Evolutionary conservation across 2,329 filamentous ascomycete genomes (phyloP), one percentile per base, ranked within the genome.

Genomic region (Sclerotinia nivalis): DNA sequence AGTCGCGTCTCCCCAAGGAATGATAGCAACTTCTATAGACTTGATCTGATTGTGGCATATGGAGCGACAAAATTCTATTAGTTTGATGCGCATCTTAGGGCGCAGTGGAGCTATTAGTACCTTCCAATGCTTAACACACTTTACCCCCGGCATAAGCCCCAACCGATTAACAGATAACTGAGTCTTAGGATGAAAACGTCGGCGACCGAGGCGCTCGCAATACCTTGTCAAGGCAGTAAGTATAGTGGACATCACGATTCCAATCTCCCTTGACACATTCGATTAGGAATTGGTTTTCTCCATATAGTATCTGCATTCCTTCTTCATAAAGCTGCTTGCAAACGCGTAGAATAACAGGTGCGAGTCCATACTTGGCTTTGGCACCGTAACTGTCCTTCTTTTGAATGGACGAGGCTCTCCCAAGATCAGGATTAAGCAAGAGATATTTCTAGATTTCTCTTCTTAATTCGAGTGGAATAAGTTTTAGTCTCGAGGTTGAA

Each of bases 231-330:
- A 34, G 2, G 34, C 56, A 13, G 22, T 40, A 3, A 13, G 22
- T 40, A 3, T 9, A 22, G 5, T 9, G 37, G 25, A 40, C 2
- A 8, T 9, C 2, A 25, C n/a, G 12, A 1, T 8, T 6, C 13
- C 13, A 25, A 4, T 1, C 4, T 43, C 22, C 3, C 6, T n/a
- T 1, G 13, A 25, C 12, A 40, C 22, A 59, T 59, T 59, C 56
- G 43, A 25, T 59, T 10, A 25, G 40, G 12, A 59, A 59, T 9
- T 15, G 22, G 5, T 59, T 59, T 28, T 43, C 22, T 40, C 22
- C 56, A 43, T 59, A 59, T 22, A 59, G 56, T n/a, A 58, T 40
- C 22, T 25, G 22, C 34, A 40, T 37, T 40, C 55, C 55, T 58
- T 25, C 34, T 4, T 13, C 18, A 22, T 58, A 12, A 40, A 58